A percentile compares a stretch with the other conserved stretches of the same genome.
phyloP scores from a whole-genome alignment of 129 eudicot species.

The Artemisia annua region DNA sequence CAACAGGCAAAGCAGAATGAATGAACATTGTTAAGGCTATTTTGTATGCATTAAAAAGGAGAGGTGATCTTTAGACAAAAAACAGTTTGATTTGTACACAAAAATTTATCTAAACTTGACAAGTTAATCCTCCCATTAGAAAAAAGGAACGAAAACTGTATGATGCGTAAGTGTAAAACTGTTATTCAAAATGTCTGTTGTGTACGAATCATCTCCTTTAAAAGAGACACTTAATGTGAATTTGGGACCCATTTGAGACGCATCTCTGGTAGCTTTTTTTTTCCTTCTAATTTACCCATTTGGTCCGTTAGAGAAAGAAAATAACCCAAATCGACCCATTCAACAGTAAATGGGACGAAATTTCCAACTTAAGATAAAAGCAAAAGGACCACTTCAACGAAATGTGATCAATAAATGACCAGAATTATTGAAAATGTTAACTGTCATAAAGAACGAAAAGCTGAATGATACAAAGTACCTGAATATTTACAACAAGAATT shows the following conservation, averaged over 20 bases:
- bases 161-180: too few relatives aligned
- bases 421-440: slow-evolving; percentile 1
- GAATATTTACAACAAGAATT: slow-evolving; percentile 88
- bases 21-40: neutral
- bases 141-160: too few relatives aligned
- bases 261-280: neutral
- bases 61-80: too few relatives aligned
- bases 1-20: neutral
- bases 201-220: too few relatives aligned
- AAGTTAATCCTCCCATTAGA: too few relatives aligned
- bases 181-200: too few relatives aligned
- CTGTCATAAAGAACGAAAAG: neutral
- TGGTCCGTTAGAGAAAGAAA: neutral
- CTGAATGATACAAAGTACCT: slow-evolving; percentile 46
- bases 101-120: too few relatives aligned
- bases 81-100: too few relatives aligned
- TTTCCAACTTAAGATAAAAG: neutral
- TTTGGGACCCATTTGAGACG: neutral
- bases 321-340: neutral
- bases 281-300: neutral
- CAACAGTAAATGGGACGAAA: neutral
- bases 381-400: neutral
- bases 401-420: neutral
- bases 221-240: too few relatives aligned
- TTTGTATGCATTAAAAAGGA: too few relatives aligned